Conservation (phyloP, 345 rosid genomes). For the Cardiospermum halicacabum region DNA sequence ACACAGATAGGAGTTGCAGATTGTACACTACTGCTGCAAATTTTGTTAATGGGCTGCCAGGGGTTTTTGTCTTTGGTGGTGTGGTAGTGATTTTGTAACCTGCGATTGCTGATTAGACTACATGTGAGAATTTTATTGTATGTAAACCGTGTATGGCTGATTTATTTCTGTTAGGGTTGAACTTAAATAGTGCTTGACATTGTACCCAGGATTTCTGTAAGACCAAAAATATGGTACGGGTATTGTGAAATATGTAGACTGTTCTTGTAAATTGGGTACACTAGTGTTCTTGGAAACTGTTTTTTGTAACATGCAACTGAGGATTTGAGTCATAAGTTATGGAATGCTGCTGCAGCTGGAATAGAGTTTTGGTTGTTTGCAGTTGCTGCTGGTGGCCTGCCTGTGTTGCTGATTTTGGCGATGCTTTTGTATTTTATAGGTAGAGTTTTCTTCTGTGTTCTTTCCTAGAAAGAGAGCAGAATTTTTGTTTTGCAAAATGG, state of each 20-base stretch:
- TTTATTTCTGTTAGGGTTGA: no score
- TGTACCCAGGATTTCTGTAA: conserved; percentile 5
- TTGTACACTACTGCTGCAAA: conserved; percentile 13
- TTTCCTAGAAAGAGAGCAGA: not conserved
- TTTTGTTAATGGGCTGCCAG: conserved; percentile 8
- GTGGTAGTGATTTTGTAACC: conserved; percentile 17
- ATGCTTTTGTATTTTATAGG: conserved; percentile 12
- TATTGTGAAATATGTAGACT: conserved; percentile 19
- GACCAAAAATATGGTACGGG: conserved; percentile 18
- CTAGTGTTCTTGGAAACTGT: not conserved
- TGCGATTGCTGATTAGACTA: no score
- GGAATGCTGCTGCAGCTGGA: conserved; percentile 15
- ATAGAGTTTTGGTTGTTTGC: not conserved
- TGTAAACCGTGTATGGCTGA: no score
- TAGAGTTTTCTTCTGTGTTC: not conserved
- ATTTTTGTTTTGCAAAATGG: not conserved
- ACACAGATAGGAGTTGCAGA: not conserved
- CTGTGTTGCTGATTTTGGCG: not conserved
- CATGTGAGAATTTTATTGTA: no score
- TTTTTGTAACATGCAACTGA: not conserved
- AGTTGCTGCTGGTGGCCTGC: not conserved
- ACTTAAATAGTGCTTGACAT: no score
- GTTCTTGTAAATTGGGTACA: not conserved
- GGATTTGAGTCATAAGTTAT: conserved; percentile 5
- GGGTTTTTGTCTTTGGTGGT: conserved; percentile 1